A percentile compares a stretch with the other conserved stretches of the same genome.
Evolutionary conservation across 1,284 basidiomycete genomes (phyloP).

Genomic region (Trichosporon faecale): DNA sequence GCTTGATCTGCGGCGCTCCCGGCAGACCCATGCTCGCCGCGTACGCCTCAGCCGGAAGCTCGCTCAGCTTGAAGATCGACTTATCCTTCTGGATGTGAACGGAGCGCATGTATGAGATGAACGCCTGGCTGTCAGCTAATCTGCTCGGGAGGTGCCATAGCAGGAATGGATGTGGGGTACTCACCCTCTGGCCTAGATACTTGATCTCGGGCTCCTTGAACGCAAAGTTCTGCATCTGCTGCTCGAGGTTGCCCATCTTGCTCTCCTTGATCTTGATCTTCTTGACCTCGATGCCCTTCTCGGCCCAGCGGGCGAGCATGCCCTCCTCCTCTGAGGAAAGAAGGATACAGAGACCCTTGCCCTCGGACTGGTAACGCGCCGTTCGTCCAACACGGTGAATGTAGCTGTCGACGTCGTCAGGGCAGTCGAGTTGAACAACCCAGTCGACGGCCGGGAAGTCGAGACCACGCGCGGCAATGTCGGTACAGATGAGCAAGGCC

Average conservation of each 20-base stretch:
- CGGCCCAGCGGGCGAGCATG: slow-evolving; percentile 68
- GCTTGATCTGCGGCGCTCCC: slow-evolving; percentile 93
- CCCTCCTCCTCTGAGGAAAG: slow-evolving; percentile 90
- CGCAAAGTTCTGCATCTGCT: slow-evolving; percentile 85
- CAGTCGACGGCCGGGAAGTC: slow-evolving; percentile 97
- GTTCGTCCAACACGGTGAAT: slow-evolving; percentile 96
- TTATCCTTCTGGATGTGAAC: slow-evolving; percentile 94
- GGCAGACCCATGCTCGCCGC: slow-evolving; percentile 89
- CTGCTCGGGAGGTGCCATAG: too few relatives aligned
- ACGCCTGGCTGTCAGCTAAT: slow-evolving; percentile 61
- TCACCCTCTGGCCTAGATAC: slow-evolving; percentile 86
- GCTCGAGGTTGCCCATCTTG: slow-evolving; percentile 77
- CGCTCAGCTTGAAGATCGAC: slow-evolving; percentile 78
- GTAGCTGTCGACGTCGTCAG: slow-evolving; percentile 97
- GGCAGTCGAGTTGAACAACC: slow-evolving; percentile 96
- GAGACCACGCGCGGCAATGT: slow-evolving; percentile 92
- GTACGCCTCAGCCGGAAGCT: slow-evolving; percentile 77
- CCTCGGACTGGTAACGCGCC: slow-evolving; percentile 86
- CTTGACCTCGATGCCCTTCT: slow-evolving; percentile 70
- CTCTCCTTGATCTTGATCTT: slow-evolving; percentile 88
- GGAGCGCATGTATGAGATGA: slow-evolving; percentile 93
- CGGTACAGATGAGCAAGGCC: slow-evolving; percentile 88
- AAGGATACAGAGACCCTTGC: slow-evolving; percentile 79
- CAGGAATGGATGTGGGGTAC: too few relatives aligned
- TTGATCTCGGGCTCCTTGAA: slow-evolving; percentile 98